Conservation (phyloP, 805 yeast genomes). For the Kurtzmaniella fragi region DNA sequence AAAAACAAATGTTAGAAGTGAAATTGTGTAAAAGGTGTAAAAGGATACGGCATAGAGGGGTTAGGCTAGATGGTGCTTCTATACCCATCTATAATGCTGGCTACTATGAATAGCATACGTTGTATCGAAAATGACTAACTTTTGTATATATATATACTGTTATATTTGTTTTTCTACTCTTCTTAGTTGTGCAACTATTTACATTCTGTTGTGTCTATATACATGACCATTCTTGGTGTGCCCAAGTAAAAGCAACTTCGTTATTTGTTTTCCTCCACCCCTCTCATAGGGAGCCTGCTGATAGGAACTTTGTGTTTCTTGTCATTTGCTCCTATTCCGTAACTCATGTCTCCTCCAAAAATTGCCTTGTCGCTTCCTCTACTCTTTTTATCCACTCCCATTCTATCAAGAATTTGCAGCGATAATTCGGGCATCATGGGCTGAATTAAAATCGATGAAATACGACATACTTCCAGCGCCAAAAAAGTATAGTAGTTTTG, state of each 20-base stretch:
- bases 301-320: constrained; percentile 48
- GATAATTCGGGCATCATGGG: constrained; percentile 74
- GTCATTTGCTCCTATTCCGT: constrained; percentile 54
- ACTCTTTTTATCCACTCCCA: constrained; percentile 45
- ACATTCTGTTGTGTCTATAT: too few relatives aligned
- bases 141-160: too few relatives aligned
- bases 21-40: too few relatives aligned
- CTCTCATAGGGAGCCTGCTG: constrained; percentile 19
- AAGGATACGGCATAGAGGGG: too few relatives aligned
- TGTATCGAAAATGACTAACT: too few relatives aligned
- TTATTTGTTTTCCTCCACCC: background rate
- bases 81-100: too few relatives aligned
- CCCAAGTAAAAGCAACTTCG: background rate
- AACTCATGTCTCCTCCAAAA: constrained; percentile 54
- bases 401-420: constrained; percentile 49
- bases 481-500: constrained; percentile 52
- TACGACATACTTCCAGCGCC: constrained; percentile 68
- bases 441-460: constrained; percentile 58
- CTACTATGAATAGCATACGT: too few relatives aligned
- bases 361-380: constrained; percentile 42
- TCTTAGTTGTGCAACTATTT: background rate
- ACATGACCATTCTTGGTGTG: too few relatives aligned
- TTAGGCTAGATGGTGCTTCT: too few relatives aligned
- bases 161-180: too few relatives aligned
- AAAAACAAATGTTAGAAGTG: too few relatives aligned